Evolutionary conservation across 768 basidiomycete species (phyloP).

Genomic region (Termitomyces sp.): DNA sequence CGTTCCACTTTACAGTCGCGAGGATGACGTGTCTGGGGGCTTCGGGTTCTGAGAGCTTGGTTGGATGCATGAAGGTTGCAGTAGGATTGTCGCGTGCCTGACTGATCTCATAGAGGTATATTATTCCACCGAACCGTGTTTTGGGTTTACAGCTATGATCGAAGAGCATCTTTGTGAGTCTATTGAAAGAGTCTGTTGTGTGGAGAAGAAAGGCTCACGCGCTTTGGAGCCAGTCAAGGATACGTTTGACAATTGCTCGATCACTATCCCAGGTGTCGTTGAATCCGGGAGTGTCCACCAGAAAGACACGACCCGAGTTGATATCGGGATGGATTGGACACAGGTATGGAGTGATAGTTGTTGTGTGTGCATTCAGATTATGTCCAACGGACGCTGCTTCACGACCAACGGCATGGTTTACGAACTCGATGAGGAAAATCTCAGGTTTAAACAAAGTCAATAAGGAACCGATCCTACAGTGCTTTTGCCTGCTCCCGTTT

Average conservation of each 20-base stretch:
- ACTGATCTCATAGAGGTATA: conserved; percentile 11
- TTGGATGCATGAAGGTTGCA: conserved; percentile 9
- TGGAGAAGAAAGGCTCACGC: conserved; percentile 14
- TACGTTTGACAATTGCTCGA: conserved; percentile 16
- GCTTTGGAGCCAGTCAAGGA: conserved; percentile 21
- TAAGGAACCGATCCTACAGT: conserved; percentile 3
- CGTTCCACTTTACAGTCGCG: conserved; percentile 9
- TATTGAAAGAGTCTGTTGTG: background rate
- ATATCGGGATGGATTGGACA: background rate
- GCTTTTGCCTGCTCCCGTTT: conserved; percentile 15
- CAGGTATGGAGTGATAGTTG: conserved; percentile 12
- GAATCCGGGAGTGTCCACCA: conserved; percentile 28
- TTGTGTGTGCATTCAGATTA: conserved; percentile 19
- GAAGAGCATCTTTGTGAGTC: background rate
- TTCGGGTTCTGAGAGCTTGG: conserved; percentile 9
- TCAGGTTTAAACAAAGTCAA: background rate
- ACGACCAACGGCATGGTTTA: conserved; percentile 18
- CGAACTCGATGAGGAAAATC: conserved; percentile 14
- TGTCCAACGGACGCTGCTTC: conserved; percentile 18
- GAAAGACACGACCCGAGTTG: conserved; percentile 13
- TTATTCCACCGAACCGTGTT: conserved; percentile 11
- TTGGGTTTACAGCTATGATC: conserved; percentile 6
- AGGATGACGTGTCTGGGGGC: conserved; percentile 8
- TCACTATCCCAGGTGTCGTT: conserved; percentile 21
- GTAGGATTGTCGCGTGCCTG: conserved; percentile 8